Percentiles rank a stretch among this genome's conserved stretches.
Evolutionary conservation across 257 asterid genomes (phyloP).

Genomic region (Capsicum baccatum): DNA sequence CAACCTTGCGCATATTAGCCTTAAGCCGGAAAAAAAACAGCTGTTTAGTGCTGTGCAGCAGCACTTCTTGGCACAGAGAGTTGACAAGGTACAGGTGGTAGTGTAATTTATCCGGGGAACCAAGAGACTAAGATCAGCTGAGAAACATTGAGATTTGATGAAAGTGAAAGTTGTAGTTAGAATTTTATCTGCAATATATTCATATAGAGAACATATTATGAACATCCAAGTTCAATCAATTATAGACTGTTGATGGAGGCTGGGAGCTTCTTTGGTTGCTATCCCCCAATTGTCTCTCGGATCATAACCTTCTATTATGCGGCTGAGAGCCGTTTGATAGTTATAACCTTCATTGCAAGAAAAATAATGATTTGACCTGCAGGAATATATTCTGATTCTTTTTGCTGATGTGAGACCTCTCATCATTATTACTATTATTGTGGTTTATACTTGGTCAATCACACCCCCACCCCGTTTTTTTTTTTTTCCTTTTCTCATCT

Average conservation of each 20-base stretch:
- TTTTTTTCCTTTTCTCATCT: neutral
- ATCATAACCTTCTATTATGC: conserved; percentile 51
- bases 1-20: conserved; percentile 60
- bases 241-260: neutral
- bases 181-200: conserved; percentile 38
- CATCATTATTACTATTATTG: neutral
- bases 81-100: conserved; percentile 77
- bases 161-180: conserved; percentile 10
- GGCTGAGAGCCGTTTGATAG: conserved; percentile 33
- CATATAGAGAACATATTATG: conserved; percentile 38
- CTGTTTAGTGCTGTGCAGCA: conserved; percentile 65
- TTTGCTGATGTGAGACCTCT: neutral
- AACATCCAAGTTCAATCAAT: neutral
- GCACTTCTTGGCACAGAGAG: conserved; percentile 75
- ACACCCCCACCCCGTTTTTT: neutral
- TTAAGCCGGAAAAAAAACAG: conserved; percentile 69
- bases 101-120: conserved; percentile 72
- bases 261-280: conserved; percentile 41
- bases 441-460: neutral
- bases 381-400: conserved; percentile 4
- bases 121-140: conserved; percentile 54
- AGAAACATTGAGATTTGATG: conserved; percentile 45
- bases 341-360: conserved; percentile 1
- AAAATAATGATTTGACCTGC: neutral
- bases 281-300: conserved; percentile 36